Percentiles rank a stretch among this genome's conserved stretches.
Evolutionary conservation across 352 stramenopile species (phyloP).

Genomic region (Elongisporangium prolatum): DNA sequence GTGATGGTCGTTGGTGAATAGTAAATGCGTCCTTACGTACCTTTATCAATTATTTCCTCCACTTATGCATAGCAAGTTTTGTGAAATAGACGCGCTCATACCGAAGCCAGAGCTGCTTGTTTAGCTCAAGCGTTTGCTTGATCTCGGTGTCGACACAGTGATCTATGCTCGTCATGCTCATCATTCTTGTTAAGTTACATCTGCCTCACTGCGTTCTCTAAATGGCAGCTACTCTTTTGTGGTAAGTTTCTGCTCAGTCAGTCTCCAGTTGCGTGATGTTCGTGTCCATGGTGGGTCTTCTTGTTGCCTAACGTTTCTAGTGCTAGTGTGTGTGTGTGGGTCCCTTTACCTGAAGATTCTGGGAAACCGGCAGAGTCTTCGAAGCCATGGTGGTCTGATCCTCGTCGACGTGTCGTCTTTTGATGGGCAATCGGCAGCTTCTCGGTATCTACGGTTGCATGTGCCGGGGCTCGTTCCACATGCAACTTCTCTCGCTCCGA

Average conservation of each 20-base stretch:
- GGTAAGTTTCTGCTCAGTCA: slow-evolving; percentile 5
- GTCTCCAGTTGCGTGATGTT: slow-evolving; percentile 7
- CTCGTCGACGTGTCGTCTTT: slow-evolving; percentile 32
- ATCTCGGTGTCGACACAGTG: not conserved
- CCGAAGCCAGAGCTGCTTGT: not conserved
- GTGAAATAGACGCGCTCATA: not conserved
- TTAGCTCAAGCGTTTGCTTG: not conserved
- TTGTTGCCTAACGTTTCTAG: slow-evolving; percentile 19
- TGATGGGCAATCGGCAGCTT: slow-evolving; percentile 39
- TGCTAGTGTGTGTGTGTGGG: slow-evolving; percentile 10
- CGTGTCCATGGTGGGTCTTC: slow-evolving; percentile 17
- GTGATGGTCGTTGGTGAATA: not conserved
- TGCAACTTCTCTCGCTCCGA: slow-evolving; percentile 31
- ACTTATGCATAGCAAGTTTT: not conserved
- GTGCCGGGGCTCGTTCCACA: slow-evolving; percentile 32
- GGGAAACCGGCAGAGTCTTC: slow-evolving; percentile 11
- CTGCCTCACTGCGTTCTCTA: not conserved
- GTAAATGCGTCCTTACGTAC: not conserved
- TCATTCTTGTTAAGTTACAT: slow-evolving; percentile 13
- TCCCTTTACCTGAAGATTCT: slow-evolving; percentile 15
- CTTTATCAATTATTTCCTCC: not conserved
- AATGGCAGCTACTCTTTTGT: not conserved
- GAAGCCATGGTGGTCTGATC: slow-evolving; percentile 41
- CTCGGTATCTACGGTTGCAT: slow-evolving; percentile 34
- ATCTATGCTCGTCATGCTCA: not conserved